Conservation (phyloP, 371 early-diverging fungal species). For the Lichtheimia hyalospora region DNA sequence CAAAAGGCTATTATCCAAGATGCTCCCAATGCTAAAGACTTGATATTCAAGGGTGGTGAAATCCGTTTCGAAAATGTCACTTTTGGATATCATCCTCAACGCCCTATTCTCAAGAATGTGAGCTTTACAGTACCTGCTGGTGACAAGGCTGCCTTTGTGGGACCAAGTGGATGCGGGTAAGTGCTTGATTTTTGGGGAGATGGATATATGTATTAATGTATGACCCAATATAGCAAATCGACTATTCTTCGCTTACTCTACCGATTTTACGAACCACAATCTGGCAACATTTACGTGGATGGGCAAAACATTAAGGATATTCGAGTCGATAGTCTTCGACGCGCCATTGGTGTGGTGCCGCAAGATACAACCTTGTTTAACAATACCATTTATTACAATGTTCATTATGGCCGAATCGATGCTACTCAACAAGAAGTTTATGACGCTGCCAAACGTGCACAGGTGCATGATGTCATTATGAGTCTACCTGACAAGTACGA, state of each 20-base stretch:
- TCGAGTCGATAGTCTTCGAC: conserved; percentile 70
- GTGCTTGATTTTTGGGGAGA: background rate
- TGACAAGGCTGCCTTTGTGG: conserved; percentile 90
- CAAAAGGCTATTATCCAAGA: conserved; percentile 54
- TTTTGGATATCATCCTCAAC: conserved; percentile 82
- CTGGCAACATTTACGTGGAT: conserved; percentile 76
- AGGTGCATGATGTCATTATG: conserved; percentile 71
- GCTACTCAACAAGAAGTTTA: conserved; percentile 66
- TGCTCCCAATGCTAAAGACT: conserved; percentile 56
- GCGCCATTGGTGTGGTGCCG: conserved; percentile 83
- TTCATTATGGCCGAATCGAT: conserved; percentile 68
- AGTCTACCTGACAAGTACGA: conserved; percentile 79
- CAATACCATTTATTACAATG: conserved; percentile 80
- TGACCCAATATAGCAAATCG: conserved; percentile 55
- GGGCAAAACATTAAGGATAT: conserved; percentile 75
- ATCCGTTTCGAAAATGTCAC: conserved; percentile 84
- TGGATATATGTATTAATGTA: background rate
- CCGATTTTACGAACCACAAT: conserved; percentile 84
- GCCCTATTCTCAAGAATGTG: conserved; percentile 76
- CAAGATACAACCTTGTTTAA: conserved; percentile 88
- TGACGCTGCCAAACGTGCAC: conserved; percentile 81
- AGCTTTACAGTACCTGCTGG: conserved; percentile 88
- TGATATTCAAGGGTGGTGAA: conserved; percentile 59
- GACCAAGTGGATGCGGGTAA: conserved; percentile 92
- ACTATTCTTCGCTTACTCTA: conserved; percentile 80